A percentile compares a stretch with the other conserved stretches of the same genome.
These are phyloP conservation scores for Tulasnella sp. DNA, from an alignment of 768 basidiomycete genomes.

Conservation along the genomic window DNA sequence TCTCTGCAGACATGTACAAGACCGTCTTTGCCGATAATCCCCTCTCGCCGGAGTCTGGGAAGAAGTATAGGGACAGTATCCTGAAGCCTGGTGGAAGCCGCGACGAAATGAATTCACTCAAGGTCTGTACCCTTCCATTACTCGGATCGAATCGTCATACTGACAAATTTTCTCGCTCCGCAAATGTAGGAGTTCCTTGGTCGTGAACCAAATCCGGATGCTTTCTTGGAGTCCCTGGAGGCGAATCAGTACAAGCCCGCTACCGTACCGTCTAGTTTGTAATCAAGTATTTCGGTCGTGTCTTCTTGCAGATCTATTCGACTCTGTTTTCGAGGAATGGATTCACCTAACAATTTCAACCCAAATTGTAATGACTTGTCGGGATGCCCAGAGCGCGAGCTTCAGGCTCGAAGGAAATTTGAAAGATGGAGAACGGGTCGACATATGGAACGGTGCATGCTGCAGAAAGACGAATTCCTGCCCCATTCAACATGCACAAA, in stretches of 20 bases:
- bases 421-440: neutral
- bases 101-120: constrained; percentile 75
- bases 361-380: too few species aligned
- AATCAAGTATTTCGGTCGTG: neutral
- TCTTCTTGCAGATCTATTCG: neutral
- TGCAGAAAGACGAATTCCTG: too few species aligned
- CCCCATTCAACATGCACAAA: too few species aligned
- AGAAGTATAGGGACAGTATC: constrained; percentile 69
- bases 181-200: constrained; percentile 68
- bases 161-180: constrained; percentile 1
- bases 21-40: constrained; percentile 82
- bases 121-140: constrained; percentile 43
- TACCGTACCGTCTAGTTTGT: neutral
- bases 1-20: constrained; percentile 57
- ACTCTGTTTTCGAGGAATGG: neutral
- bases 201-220: constrained; percentile 66
- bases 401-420: too few species aligned
- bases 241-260: neutral
- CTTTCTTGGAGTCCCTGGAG: constrained; percentile 61
- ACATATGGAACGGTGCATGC: too few species aligned
- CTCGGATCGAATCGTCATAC: neutral
- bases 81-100: constrained; percentile 69
- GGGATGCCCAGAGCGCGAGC: too few species aligned
- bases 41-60: constrained; percentile 57
- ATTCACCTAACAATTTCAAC: neutral